Evolutionary conservation across 2,329 filamentous ascomycete genomes (phyloP), one percentile per base, ranked within the genome.

Genomic region (Claviceps maximensis): DNA sequence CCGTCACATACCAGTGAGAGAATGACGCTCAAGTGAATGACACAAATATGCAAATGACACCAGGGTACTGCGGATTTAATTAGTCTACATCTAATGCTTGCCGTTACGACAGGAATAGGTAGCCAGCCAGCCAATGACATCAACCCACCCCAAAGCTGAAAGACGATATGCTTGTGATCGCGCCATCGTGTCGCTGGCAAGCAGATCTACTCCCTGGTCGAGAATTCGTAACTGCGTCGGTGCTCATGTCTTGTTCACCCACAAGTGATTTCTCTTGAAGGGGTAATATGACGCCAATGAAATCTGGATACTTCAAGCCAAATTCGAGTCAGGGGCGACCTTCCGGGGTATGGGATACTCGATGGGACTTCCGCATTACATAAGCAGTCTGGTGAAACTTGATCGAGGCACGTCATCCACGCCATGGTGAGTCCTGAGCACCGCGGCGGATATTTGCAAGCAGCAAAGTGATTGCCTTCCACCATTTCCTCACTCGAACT

Each of bases 31-130:
- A 13, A 76, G 61, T 7, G 68, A 72, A 55, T 69, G 65, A 2
- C 69, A 71, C 15, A 77, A 66, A 65, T 74, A 78, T 45, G 72
- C 60, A 60, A 78, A 76, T 2, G 74, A 76, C 47, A 67, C 59
- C 15, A 74, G 59, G 55, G 73, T 71, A 60, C 75, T 78, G 36
- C 1, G 46, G 38, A n/a, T 29, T 52, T 36, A 49, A 49, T 54
- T 45, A 51, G 51, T 25, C 9, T 13, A 21, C 29, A 25, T 27
- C 23, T 12, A 41, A 21, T 33, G 17, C 41, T 44, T 50, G 15
- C 48, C 23, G 19, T 38, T 47, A n/a, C 19, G 10, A 25, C 12
- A 13, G 15, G 15, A 27, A 29, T 17, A 17, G 12, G 13, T 2
- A n/a, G 29, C n/a, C 15, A 17, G 12, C n/a, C 4, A n/a, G 29